Base-by-base conservation (phyloP, 2,329 filamentous ascomycete genomes). In the Sordariomycetes sp. region DNA sequence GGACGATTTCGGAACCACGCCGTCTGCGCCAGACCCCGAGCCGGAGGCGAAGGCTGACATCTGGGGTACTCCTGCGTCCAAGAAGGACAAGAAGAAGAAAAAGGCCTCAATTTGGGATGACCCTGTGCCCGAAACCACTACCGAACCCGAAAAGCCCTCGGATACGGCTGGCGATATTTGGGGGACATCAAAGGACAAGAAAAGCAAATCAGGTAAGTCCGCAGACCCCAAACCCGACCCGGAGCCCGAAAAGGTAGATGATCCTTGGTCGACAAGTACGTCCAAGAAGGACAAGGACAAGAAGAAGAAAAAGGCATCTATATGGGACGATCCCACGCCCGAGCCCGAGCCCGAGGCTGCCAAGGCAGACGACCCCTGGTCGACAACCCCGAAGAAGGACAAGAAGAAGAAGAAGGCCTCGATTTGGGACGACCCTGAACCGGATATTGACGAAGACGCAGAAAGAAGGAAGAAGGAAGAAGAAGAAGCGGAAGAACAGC, bases 381-480 rank as follows among this genome's bases (percentile, higher is more conserved):
- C 59, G 10, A 53, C 62, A 34, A 53, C 59, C 10, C 62, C 64
- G 32, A 63, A 65, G 61, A 71, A 65, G 60, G 63, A 67, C 62
- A 75, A 74, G 62, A 74, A 70, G 60, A 70, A 72, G 60, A 74
- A 71, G 61, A 69, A 65, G 53, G 64, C 67, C 22, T 63, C 65
- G 12, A 34, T 57, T n/a, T 57, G 55, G 51, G 54, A 57, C 14
- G 69, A 70, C 43, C 61, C 65, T 43, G 66, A 65, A 14, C 61
- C 61, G 7, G 61, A 60, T 40, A 59, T 59, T 18, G 61, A 62
- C 6, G 32, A 55, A 35, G 58, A 54, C 22, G 46, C 20, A 11
- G 46, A 50, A 20, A 20, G 22, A n/a, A 14, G 22, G 22, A 20
- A 50, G 22, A n/a, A 22, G 6, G 22, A 20, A 7, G n/a, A 50